Evolutionary conservation across 805 yeast species (phyloP).

Genomic region (Candida maltosa): DNA sequence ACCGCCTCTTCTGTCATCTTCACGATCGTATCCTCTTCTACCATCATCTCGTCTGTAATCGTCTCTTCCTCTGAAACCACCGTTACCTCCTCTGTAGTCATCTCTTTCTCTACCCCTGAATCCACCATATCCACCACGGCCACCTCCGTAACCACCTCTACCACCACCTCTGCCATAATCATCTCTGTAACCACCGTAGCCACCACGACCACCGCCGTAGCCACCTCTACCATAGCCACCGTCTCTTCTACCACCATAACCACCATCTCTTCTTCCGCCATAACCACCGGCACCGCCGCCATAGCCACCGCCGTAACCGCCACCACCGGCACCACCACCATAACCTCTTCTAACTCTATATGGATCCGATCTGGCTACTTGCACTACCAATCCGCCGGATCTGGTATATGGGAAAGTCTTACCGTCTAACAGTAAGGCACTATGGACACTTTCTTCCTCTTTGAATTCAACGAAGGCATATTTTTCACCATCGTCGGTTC

Average conservation of each 20-base stretch:
- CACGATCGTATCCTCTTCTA: constrained; percentile 10
- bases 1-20: constrained; percentile 16
- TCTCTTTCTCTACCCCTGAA: constrained; percentile 8
- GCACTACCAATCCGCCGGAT: constrained; percentile 45
- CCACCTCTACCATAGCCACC: constrained; percentile 15
- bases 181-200: constrained; percentile 7
- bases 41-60: constrained; percentile 14
- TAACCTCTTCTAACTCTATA: constrained; percentile 35
- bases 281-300: constrained; percentile 17
- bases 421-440: constrained; percentile 48
- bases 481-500: constrained; percentile 55
- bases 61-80: constrained; percentile 15
- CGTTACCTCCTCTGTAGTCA: constrained; percentile 5
- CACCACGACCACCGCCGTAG: constrained; percentile 14
- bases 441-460: constrained; percentile 49
- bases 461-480: constrained; percentile 64
- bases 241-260: constrained; percentile 14
- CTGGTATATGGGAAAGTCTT: constrained; percentile 41
- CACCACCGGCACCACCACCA: constrained; percentile 27
- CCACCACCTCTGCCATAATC: too few species aligned
- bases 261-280: constrained; percentile 15
- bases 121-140: constrained; percentile 9
- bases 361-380: constrained; percentile 57
- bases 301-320: constrained; percentile 20
- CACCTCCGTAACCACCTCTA: constrained; percentile 12